These are phyloP conservation scores for Trypanosoma theileri DNA, from an alignment of 208 protist genomes.

Conservation along the genomic window DNA sequence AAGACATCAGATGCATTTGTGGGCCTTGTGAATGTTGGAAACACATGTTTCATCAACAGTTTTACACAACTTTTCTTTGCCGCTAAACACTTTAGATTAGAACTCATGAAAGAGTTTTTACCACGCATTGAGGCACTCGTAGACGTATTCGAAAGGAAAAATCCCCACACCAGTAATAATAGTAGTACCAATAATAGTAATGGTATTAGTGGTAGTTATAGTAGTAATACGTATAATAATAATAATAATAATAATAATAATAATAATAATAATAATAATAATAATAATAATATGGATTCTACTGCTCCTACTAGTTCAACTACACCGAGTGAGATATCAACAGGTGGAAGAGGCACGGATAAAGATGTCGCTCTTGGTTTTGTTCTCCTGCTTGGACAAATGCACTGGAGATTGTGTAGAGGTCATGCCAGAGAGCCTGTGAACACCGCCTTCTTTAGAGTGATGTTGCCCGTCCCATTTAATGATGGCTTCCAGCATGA, in stretches of 20 bases:
- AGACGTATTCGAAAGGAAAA: too few relatives aligned
- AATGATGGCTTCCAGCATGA: slow-evolving; percentile 68
- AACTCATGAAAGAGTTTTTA: slow-evolving; percentile 23
- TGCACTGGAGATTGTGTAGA: slow-evolving; percentile 49
- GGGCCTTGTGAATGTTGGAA: slow-evolving; percentile 54
- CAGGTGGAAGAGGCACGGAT: background rate
- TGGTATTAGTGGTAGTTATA: background rate
- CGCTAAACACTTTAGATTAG: slow-evolving; percentile 36
- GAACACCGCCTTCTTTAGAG: slow-evolving; percentile 33
- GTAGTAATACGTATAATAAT: background rate
- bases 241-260: background rate
- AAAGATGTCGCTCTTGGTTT: slow-evolving; percentile 30
- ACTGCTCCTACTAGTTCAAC: background rate
- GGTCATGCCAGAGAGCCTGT: slow-evolving; percentile 23
- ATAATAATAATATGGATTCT: background rate
- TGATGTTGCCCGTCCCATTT: slow-evolving; percentile 46
- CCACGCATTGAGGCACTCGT: background rate
- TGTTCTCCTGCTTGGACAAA: slow-evolving; percentile 40
- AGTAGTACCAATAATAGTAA: background rate
- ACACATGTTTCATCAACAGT: slow-evolving; percentile 75
- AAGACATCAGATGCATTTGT: slow-evolving; percentile 27
- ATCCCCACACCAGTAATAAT: too few relatives aligned
- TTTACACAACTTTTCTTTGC: slow-evolving; percentile 59
- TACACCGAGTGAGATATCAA: too few relatives aligned
- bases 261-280: background rate